These are phyloP conservation scores for Chloris gayana DNA, from an alignment of 176 grass and related monocot genomes.

Conservation along the genomic window DNA sequence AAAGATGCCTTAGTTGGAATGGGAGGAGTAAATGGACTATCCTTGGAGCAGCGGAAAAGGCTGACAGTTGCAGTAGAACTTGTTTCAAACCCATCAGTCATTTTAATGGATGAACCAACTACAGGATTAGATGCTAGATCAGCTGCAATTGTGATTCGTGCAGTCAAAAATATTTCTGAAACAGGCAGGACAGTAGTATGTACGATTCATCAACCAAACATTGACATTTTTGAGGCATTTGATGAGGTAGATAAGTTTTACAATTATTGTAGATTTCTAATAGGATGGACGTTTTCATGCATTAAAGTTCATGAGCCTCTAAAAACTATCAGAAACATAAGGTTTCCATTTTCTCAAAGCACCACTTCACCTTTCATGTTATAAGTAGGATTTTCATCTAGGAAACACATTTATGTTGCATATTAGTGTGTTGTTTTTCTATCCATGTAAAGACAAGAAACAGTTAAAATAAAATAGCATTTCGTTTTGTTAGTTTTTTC, in stretches of 20 bases:
- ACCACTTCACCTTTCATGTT: no score
- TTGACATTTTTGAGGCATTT: slow-evolving; percentile 62
- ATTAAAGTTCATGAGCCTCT: not conserved
- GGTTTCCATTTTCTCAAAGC: not conserved
- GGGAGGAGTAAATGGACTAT: slow-evolving; percentile 47
- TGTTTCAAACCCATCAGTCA: slow-evolving; percentile 63
- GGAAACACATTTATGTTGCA: not conserved
- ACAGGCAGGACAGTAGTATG: slow-evolving; percentile 66
- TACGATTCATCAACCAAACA: slow-evolving; percentile 66
- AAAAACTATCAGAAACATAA: not conserved
- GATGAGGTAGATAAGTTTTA: slow-evolving; percentile 46
- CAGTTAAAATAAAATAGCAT: not conserved
- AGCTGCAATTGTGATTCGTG: slow-evolving; percentile 63
- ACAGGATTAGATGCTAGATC: slow-evolving; percentile 60
- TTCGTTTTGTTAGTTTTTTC: not conserved
- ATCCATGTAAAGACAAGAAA: not conserved
- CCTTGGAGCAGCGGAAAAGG: slow-evolving; percentile 63
- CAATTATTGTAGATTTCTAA: not conserved
- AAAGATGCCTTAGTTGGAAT: slow-evolving; percentile 55
- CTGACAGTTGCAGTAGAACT: slow-evolving; percentile 64
- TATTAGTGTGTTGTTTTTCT: not conserved
- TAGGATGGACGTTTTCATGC: no score
- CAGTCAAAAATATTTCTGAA: slow-evolving; percentile 63
- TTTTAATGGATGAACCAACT: slow-evolving; percentile 73
- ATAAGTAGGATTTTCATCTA: no score